phyloP scores from a whole-genome alignment of 441 rosid genomes.

The Adansonia gregorii region DNA sequence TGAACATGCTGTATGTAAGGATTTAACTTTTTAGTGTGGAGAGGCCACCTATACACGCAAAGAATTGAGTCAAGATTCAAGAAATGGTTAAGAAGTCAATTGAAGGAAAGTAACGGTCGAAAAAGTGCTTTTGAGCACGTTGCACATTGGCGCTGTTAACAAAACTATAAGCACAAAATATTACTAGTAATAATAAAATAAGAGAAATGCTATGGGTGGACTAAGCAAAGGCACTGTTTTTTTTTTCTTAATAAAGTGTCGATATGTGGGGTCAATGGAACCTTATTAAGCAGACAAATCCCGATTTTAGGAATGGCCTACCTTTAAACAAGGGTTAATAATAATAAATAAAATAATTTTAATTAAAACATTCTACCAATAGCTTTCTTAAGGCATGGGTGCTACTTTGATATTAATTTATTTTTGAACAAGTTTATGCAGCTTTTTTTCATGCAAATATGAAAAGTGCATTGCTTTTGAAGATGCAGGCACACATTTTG shows the following conservation, averaged over 20 bases:
- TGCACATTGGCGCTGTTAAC: slow-evolving; percentile 38
- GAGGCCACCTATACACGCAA: slow-evolving; percentile 30
- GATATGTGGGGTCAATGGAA: not conserved
- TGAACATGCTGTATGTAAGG: too few species aligned
- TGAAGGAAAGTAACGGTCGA: slow-evolving; percentile 20
- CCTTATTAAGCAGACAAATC: slow-evolving; percentile 29
- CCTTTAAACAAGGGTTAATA: slow-evolving; percentile 19
- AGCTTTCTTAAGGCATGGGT: not conserved
- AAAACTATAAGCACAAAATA: not conserved
- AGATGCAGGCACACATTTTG: slow-evolving; percentile 14
- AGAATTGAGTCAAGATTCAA: slow-evolving; percentile 11
- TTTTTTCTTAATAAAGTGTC: not conserved
- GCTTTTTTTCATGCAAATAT: slow-evolving; percentile 23
- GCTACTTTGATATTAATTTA: not conserved
- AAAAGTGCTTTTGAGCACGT: slow-evolving; percentile 27
- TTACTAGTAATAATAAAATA: too few species aligned
- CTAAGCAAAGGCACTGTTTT: slow-evolving; percentile 19
- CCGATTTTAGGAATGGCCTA: slow-evolving; percentile 33
- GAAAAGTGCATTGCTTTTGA: not conserved
- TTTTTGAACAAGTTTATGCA: not conserved
- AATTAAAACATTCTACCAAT: not conserved
- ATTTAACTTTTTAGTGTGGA: not conserved
- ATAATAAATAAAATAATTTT: not conserved
- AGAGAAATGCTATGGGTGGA: too few species aligned
- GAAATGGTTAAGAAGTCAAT: slow-evolving; percentile 11